Evolutionary conservation across 441 rosid species (phyloP).

Genomic region (Kokia cookei): DNA sequence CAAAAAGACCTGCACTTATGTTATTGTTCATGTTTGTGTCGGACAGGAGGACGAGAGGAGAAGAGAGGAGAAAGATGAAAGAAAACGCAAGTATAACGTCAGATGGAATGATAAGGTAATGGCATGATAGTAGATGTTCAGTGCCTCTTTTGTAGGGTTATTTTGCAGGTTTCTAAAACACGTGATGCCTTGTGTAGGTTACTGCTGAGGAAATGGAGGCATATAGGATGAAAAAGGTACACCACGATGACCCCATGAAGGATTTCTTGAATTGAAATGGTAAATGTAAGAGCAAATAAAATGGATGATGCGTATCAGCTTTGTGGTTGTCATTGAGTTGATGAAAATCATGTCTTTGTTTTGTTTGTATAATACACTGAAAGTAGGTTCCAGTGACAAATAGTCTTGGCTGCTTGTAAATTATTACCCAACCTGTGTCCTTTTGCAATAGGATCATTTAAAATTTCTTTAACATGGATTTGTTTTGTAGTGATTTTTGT

Average conservation of each 20-base stretch:
- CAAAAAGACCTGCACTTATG: no score
- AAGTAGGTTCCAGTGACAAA: no score
- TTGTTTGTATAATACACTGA: not conserved
- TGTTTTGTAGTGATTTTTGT: no score
- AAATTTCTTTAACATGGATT: not conserved
- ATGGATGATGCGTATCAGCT: not conserved
- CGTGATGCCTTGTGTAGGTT: conserved; percentile 30
- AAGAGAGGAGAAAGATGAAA: conserved; percentile 76
- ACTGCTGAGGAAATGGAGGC: conserved; percentile 93
- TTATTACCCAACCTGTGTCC: no score
- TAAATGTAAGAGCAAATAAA: not conserved
- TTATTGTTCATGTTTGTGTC: not conserved
- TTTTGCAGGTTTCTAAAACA: not conserved
- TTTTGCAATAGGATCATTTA: not conserved
- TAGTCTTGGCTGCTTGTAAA: no score
- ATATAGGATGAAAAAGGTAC: conserved; percentile 71
- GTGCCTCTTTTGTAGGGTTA: not conserved
- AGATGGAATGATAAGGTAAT: conserved; percentile 73
- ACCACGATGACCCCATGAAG: conserved; percentile 84
- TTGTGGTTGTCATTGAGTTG: not conserved
- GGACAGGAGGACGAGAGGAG: conserved; percentile 63
- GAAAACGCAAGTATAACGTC: conserved; percentile 90
- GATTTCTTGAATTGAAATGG: conserved; percentile 35
- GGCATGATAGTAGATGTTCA: not conserved
- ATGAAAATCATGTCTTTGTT: not conserved